Evolutionary conservation across 257 asterid genomes (phyloP), one percentile per base, ranked within the genome.

Genomic region (Thymus mandschuricus): DNA sequence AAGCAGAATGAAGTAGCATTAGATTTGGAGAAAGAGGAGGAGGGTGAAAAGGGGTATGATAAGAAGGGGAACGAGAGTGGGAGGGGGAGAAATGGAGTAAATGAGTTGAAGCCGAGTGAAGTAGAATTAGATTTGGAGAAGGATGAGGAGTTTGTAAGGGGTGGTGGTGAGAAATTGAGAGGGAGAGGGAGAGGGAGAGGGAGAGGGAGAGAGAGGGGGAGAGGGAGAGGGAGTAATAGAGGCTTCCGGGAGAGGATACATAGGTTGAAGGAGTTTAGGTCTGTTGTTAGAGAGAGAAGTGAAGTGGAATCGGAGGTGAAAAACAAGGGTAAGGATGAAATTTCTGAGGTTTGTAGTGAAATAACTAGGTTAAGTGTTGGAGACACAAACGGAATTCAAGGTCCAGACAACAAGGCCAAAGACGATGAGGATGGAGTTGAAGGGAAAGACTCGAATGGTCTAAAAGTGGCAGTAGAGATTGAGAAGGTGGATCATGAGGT

Each of bases 321-420:
- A 46, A 61, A 69, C n/a, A 66, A 69, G 70, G 35, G 41, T 61
- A 40, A 57, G 34, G 64, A 56, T 75, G 77, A 15, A 30, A 61
- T 30, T 45, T 38, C 54, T 2, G 77, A 64, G 58, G 71, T 66
- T 58, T 29, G 33, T 44, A 11, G 54, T 38, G 69, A 75, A 76
- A 55, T 41, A 56, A 43, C 51, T 55, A 51, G 70, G 66, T 6
- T 60, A 12, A 60, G 34, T n/a, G 76, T 52, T 29, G 50, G 30
- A 38, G 74, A 35, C 33, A 28, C 54, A 13, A 57, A 54, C 45
- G 71, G 54, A 38, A 8, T 59, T 1, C 1, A 3, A 12, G 35
- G 33, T 51, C 35, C 3, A 12, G 29, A 51, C 65, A 66, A 52
- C 51, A 31, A 21, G 46, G 40, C 10, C 1, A 12, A 55, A 65